phyloP scores from a whole-genome alignment of 2,329 filamentous ascomycete genomes.

The Colletotrichum godetiae region DNA sequence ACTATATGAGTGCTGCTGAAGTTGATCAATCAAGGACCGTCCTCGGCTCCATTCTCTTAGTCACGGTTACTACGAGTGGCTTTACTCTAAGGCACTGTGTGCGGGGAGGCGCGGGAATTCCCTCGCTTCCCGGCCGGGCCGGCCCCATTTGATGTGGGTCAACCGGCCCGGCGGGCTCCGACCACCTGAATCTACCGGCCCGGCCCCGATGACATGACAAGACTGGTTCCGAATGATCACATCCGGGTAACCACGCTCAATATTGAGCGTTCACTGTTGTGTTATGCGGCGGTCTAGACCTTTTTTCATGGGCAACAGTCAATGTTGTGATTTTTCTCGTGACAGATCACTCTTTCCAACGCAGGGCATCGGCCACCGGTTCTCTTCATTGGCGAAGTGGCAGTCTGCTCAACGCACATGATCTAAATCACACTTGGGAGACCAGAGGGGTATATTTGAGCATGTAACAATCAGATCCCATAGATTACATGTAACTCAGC shows the following conservation, averaged over 20 bases:
- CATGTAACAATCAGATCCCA: background rate
- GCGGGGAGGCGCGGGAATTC: background rate
- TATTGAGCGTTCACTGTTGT: no score
- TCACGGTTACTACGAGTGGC: fast-evolving
- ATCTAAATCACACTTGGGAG: background rate
- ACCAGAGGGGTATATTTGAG: background rate
- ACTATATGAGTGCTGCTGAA: background rate
- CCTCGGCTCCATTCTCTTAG: background rate
- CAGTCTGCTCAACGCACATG: background rate
- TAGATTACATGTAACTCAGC: background rate
- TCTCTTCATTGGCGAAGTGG: background rate
- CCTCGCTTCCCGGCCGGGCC: background rate
- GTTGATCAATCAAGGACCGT: background rate
- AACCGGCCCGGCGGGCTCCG: background rate
- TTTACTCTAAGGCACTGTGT: fast-evolving
- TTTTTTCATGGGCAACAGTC: no score
- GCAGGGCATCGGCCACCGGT: background rate
- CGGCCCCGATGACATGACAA: background rate
- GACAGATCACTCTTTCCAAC: background rate
- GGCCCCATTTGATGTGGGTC: background rate
- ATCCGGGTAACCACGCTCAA: background rate
- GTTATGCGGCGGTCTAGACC: no score
- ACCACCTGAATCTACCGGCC: background rate
- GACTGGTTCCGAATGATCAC: background rate
- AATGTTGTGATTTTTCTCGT: no score